Conservation (phyloP, 1,139 yeast genomes). For the Sugiyamaella japonica region DNA sequence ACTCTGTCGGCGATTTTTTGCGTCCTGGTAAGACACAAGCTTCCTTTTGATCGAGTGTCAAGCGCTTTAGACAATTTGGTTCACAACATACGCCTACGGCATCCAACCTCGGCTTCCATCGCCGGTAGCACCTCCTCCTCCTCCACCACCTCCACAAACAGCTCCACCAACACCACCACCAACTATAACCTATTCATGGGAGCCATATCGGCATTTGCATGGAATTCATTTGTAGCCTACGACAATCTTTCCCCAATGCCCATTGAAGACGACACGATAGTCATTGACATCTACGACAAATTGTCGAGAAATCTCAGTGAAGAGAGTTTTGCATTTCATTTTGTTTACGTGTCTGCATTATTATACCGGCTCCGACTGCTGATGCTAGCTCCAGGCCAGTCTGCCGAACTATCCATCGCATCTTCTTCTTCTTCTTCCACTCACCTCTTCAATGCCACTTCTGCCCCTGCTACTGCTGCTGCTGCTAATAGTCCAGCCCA, state of each 20-base stretch:
- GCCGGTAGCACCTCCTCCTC: not conserved
- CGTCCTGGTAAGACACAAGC: slow-evolving; percentile 11
- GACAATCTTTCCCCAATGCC: slow-evolving; percentile 1
- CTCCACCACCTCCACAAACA: not conserved
- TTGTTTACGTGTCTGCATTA: slow-evolving; percentile 21
- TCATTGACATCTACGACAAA: slow-evolving; percentile 12
- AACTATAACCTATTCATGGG: slow-evolving; percentile 17
- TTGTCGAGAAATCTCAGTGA: slow-evolving; percentile 20
- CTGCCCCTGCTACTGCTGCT: not conserved
- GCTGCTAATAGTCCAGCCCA: slow-evolving; percentile 7
- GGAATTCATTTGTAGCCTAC: slow-evolving; percentile 23
- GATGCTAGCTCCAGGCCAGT: slow-evolving; percentile 2
- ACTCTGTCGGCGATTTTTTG: slow-evolving; percentile 22
- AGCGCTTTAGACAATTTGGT: slow-evolving; percentile 3
- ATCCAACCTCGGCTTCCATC: not conserved
- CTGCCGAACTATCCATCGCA: not conserved
- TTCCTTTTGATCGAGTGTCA: slow-evolving; percentile 13
- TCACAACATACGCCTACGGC: not conserved
- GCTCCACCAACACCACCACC: not conserved
- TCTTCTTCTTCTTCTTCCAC: slow-evolving; percentile 1
- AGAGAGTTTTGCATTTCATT: slow-evolving; percentile 26
- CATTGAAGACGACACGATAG: not conserved
- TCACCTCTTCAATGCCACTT: not conserved
- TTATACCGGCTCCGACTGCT: slow-evolving; percentile 17
- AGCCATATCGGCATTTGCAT: slow-evolving; percentile 22